Evolutionary conservation across 1,284 basidiomycete genomes (phyloP).

Genomic region (Ceratobasidium papillatum): DNA sequence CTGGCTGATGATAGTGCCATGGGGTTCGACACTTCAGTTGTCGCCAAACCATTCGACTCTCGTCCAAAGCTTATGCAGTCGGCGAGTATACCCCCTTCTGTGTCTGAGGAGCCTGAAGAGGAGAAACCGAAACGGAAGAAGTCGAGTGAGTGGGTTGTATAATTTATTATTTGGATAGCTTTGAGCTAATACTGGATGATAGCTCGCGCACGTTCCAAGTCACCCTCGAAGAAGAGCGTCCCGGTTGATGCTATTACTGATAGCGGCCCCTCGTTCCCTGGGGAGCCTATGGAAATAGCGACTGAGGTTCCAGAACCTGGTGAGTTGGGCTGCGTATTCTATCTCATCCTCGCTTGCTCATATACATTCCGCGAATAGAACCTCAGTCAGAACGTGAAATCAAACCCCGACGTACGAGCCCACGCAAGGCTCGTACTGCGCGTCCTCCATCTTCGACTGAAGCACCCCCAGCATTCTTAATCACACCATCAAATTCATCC

Average conservation of each 20-base stretch:
- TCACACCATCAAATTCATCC: background rate
- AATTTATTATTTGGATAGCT: background rate
- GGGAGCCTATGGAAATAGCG: background rate
- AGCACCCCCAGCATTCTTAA: background rate
- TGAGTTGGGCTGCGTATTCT: background rate
- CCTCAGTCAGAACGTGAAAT: conserved; percentile 10
- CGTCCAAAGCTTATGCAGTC: conserved; percentile 31
- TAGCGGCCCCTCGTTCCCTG: background rate
- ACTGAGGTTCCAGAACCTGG: conserved; percentile 17
- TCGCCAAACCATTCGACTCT: conserved; percentile 9
- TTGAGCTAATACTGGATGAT: background rate
- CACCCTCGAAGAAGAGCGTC: conserved; percentile 23
- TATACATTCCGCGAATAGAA: background rate
- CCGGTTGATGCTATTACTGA: background rate
- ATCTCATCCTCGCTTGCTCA: background rate
- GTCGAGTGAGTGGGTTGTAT: conserved; percentile 22
- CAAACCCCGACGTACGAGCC: conserved; percentile 34
- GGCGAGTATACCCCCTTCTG: conserved; percentile 1
- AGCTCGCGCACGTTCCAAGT: conserved; percentile 35
- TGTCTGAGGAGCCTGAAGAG: conserved; percentile 5
- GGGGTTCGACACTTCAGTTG: conserved; percentile 30
- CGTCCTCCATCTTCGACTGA: conserved; percentile 4
- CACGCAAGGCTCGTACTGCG: conserved; percentile 27
- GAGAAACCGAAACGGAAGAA: conserved; percentile 36
- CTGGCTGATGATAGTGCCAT: conserved; percentile 28